These are phyloP conservation scores for Hyaloscypha variabilis DNA, from an alignment of 495 filamentous ascomycete species.

Conservation along the genomic window DNA sequence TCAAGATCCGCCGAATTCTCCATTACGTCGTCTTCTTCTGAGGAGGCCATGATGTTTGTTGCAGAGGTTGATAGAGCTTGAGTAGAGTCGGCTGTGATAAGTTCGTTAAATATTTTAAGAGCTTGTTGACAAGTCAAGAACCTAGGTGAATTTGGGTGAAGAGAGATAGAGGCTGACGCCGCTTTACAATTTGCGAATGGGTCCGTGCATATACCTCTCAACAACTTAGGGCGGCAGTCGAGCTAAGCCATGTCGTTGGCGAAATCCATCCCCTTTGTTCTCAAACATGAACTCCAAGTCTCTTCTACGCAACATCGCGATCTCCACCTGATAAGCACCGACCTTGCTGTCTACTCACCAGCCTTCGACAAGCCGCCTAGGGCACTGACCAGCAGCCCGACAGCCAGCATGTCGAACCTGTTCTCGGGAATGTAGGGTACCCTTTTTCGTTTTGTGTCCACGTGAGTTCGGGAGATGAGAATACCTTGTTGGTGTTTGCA, in stretches of 20 bases:
- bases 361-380: background rate
- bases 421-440: conserved; percentile 81
- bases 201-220: no score
- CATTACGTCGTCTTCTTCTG: conserved; percentile 47
- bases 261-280: no score
- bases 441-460: conserved; percentile 18
- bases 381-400: background rate
- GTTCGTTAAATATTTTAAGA: background rate
- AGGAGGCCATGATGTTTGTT: conserved; percentile 44
- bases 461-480: no score
- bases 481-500: background rate
- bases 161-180: no score
- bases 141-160: no score
- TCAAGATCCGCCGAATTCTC: conserved; percentile 39
- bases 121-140: no score
- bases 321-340: background rate
- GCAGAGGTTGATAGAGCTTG: background rate
- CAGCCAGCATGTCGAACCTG: conserved; percentile 67
- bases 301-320: background rate
- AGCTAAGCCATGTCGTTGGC: no score
- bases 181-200: no score
- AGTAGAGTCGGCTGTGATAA: no score
- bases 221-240: no score
- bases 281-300: background rate
- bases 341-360: background rate